Evolutionary conservation across 75 land plant genomes (phyloP).

Genomic region (Selaginella tamariscina): DNA sequence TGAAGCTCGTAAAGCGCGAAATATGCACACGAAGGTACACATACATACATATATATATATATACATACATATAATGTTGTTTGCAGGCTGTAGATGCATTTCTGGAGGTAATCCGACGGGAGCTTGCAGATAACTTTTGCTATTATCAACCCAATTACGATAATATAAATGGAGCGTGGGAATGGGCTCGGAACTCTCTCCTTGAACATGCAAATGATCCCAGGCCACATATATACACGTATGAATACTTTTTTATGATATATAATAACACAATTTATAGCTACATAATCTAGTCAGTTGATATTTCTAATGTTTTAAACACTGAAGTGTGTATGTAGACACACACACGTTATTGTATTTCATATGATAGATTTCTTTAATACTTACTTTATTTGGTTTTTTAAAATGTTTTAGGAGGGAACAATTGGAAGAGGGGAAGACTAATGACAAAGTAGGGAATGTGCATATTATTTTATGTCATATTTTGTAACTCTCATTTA

Average conservation of each 20-base stretch:
- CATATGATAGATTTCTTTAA: not conserved
- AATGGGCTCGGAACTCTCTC: constrained; percentile 85
- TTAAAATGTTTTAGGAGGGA: constrained; percentile 40
- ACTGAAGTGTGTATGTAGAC: too few species aligned
- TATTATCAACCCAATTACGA: constrained; percentile 85
- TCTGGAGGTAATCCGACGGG: constrained; percentile 81
- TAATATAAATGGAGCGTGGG: constrained; percentile 76
- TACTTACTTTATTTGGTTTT: not conserved
- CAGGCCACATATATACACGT: constrained; percentile 79
- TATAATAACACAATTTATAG: too few species aligned
- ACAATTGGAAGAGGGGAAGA: constrained; percentile 80
- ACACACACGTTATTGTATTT: too few species aligned
- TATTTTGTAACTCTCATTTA: not conserved
- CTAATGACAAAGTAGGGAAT: constrained; percentile 61
- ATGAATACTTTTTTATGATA: constrained; percentile 22
- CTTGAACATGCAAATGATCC: constrained; percentile 86
- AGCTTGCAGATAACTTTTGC: constrained; percentile 92
- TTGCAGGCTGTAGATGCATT: constrained; percentile 77
- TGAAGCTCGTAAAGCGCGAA: constrained; percentile 50
- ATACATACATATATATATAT: too few species aligned
- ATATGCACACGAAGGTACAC: constrained; percentile 53
- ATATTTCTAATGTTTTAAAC: too few species aligned
- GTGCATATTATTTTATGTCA: not conserved
- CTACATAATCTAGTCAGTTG: too few species aligned
- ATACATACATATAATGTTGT: not conserved